Evolutionary conservation across 2,329 filamentous ascomycete genomes (phyloP).

Genomic region (Hymenoscyphus fructigenus): DNA sequence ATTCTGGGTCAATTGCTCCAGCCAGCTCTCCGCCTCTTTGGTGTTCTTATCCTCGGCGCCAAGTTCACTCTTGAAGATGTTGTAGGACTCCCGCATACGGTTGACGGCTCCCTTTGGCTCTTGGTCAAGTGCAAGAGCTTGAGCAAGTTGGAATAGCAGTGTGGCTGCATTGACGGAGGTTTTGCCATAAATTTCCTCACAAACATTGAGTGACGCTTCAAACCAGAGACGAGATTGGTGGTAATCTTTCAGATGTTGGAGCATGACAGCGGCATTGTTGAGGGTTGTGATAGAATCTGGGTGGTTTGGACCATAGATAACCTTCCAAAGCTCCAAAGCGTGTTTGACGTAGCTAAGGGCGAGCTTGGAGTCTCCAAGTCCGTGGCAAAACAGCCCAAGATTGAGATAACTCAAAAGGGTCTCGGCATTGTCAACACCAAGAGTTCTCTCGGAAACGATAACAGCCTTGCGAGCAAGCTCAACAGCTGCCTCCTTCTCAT

Average conservation of each 20-base stretch:
- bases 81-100: slow-evolving; percentile 95
- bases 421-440: slow-evolving; percentile 90
- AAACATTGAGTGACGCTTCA: slow-evolving; percentile 85
- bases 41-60: slow-evolving; percentile 94
- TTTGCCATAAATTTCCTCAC: slow-evolving; percentile 85
- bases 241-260: slow-evolving; percentile 92
- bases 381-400: slow-evolving; percentile 89
- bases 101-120: slow-evolving; percentile 89
- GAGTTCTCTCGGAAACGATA: slow-evolving; percentile 90
- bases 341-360: slow-evolving; percentile 90
- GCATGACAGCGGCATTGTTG: slow-evolving; percentile 98
- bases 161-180: slow-evolving; percentile 92
- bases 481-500: slow-evolving; percentile 93
- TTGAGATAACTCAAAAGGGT: slow-evolving; percentile 96
- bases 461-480: slow-evolving; percentile 96
- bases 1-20: slow-evolving; percentile 93
- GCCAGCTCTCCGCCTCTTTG: slow-evolving; percentile 95
- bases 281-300: slow-evolving; percentile 98
- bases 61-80: slow-evolving; percentile 85
- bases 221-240: slow-evolving; percentile 96
- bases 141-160: slow-evolving; percentile 93
- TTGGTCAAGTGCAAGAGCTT: slow-evolving; percentile 91
- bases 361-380: slow-evolving; percentile 81
- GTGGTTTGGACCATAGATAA: slow-evolving; percentile 91
- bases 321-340: slow-evolving; percentile 92